phyloP scores from a whole-genome alignment of 805 yeast species.

The Jamesozyma lodderae region DNA sequence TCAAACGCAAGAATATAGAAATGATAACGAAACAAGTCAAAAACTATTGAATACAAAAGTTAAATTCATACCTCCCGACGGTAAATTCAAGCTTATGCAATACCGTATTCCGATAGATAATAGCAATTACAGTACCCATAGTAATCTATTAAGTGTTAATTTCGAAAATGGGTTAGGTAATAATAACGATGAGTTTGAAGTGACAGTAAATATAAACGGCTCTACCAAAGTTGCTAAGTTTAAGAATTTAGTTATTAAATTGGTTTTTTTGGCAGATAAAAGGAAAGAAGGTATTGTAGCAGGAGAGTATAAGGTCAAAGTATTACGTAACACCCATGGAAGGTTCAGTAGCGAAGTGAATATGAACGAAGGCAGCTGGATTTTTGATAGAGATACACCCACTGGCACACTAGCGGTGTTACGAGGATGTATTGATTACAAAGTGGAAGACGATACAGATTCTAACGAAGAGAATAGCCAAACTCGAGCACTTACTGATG shows the following conservation, averaged over 20 bases:
- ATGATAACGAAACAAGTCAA: neutral
- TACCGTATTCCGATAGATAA: constrained; percentile 51
- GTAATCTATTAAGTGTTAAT: constrained; percentile 26
- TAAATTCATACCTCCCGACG: constrained; percentile 85
- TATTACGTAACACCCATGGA: constrained; percentile 65
- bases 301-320: constrained; percentile 36
- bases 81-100: constrained; percentile 49
- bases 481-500: too few species aligned
- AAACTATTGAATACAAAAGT: constrained; percentile 22
- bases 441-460: constrained; percentile 1
- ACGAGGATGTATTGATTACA: constrained; percentile 43
- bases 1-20: constrained; percentile 29
- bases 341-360: constrained; percentile 49
- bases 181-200: constrained; percentile 34
- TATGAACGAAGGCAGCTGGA: constrained; percentile 44
- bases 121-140: constrained; percentile 4
- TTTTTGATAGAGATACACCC: constrained; percentile 46
- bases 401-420: constrained; percentile 62
- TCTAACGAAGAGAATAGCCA: too few species aligned
- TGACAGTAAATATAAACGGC: constrained; percentile 28
- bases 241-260: constrained; percentile 38
- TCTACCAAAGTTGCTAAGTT: constrained; percentile 38
- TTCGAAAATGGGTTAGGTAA: constrained; percentile 29
- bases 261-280: constrained; percentile 18
- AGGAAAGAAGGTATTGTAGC: neutral